These are phyloP conservation scores for Kodamaea alishanica DNA, from an alignment of 1,139 yeast genomes.

Conservation along the genomic window DNA sequence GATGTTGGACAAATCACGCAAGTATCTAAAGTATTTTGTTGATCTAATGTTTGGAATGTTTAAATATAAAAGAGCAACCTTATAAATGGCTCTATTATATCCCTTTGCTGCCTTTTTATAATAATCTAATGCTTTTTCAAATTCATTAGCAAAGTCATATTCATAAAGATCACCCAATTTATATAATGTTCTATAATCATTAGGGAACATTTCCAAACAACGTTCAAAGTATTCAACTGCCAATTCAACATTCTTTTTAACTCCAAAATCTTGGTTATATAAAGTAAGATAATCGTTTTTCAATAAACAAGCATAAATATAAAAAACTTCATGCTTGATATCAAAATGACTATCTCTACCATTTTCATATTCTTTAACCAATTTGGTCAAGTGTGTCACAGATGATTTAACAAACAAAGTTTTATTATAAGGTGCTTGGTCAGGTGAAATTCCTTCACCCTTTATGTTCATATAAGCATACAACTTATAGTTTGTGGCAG, in stretches of 20 bases:
- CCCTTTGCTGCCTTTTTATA: conserved; percentile 44
- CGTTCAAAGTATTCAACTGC: conserved; percentile 34
- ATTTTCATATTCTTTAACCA: conserved; percentile 34
- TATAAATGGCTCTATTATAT: conserved; percentile 43
- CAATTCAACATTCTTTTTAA: conserved; percentile 28
- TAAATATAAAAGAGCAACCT: conserved; percentile 39
- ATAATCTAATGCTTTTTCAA: conserved; percentile 32
- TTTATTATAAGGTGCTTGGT: conserved; percentile 32
- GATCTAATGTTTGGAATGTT: conserved; percentile 36
- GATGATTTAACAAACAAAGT: conserved; percentile 39
- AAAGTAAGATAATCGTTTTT: conserved; percentile 32
- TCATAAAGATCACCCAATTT: conserved; percentile 44
- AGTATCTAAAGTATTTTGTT: conserved; percentile 34
- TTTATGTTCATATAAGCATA: conserved; percentile 43
- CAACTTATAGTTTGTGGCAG: conserved; percentile 39
- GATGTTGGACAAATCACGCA: conserved; percentile 36
- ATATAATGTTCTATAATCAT: conserved; percentile 34
- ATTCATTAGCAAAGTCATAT: conserved; percentile 28
- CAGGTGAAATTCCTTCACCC: conserved; percentile 38
- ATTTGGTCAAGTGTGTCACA: conserved; percentile 37
- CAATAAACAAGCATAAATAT: conserved; percentile 39
- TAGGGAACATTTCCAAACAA: conserved; percentile 32
- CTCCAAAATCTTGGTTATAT: conserved; percentile 38
- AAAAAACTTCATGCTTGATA: conserved; percentile 26
- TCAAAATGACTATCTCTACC: conserved; percentile 23